These are phyloP conservation scores for Endotrypanum monterogeii DNA, from an alignment of 208 protist genomes.

Conservation along the genomic window DNA sequence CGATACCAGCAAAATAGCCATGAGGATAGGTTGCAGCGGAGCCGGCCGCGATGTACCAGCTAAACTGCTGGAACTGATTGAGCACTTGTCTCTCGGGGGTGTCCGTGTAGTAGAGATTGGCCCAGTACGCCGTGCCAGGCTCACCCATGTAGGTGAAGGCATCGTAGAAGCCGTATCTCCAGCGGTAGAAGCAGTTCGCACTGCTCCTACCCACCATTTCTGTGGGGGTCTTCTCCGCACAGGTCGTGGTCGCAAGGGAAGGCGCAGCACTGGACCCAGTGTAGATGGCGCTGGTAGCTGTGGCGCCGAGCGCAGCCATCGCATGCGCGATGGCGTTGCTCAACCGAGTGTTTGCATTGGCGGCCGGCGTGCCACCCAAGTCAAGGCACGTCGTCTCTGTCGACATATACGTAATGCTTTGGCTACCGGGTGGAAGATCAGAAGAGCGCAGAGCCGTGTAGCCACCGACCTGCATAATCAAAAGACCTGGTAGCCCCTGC, in stretches of 20 bases:
- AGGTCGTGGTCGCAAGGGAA: constrained; percentile 8
- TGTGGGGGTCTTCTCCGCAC: too few species aligned
- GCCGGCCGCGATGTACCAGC: constrained; percentile 24
- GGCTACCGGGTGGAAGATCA: background rate
- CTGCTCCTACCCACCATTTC: constrained; percentile 31
- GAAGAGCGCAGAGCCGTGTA: constrained; percentile 13
- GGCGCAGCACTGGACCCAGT: constrained; percentile 36
- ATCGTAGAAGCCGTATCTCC: constrained; percentile 50
- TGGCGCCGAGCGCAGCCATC: constrained; percentile 8
- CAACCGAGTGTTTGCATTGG: constrained; percentile 10
- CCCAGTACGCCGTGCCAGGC: constrained; percentile 50
- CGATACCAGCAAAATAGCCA: constrained; percentile 39
- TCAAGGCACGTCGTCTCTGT: constrained; percentile 17
- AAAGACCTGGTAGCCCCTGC: constrained; percentile 19
- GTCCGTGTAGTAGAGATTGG: constrained; percentile 35
- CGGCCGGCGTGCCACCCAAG: constrained; percentile 27
- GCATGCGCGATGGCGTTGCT: constrained; percentile 18
- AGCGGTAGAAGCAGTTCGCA: constrained; percentile 52
- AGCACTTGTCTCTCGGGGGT: constrained; percentile 14
- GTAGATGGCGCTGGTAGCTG: constrained; percentile 21
- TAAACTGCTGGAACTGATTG: constrained; percentile 37
- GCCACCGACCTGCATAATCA: constrained; percentile 32
- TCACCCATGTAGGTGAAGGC: constrained; percentile 33
- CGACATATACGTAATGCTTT: constrained; percentile 6
- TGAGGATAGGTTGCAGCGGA: constrained; percentile 26